A percentile compares a stretch with the other conserved stretches of the same genome.
These are phyloP conservation scores for Aspergillus latus DNA, from an alignment of 2,329 filamentous ascomycete genomes.

Conservation along the genomic window DNA sequence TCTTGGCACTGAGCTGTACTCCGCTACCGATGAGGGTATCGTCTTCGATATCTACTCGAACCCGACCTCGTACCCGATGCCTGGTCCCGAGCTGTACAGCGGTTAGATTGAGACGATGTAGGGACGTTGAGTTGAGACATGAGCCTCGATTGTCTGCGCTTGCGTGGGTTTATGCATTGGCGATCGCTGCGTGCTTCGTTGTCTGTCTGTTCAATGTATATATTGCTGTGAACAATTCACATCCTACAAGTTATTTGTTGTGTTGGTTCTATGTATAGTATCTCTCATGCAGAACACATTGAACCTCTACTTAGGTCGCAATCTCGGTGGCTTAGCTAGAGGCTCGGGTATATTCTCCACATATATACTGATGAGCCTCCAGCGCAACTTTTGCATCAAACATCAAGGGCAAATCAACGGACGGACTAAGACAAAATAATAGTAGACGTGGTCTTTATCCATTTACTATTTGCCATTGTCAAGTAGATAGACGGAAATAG, in stretches of 20 bases:
- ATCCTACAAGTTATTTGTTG: background rate
- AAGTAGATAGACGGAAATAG: background rate
- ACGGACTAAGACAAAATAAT: no score
- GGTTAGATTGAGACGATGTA: background rate
- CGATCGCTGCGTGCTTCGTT: background rate
- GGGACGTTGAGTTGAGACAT: background rate
- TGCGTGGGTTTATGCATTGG: background rate
- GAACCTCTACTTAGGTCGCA: no score
- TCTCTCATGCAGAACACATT: no score
- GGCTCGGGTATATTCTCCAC: no score
- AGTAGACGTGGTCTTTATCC: no score
- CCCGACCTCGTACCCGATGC: slow-evolving; percentile 48
- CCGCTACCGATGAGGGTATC: slow-evolving; percentile 55
- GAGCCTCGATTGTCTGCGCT: background rate
- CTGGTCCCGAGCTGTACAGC: slow-evolving; percentile 44
- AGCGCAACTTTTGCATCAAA: no score
- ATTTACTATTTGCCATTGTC: no score
- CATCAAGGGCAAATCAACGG: no score
- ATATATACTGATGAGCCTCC: no score
- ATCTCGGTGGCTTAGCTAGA: no score
- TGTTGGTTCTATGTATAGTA: no score
- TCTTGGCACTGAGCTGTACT: slow-evolving; percentile 55
- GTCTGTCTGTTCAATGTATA: background rate
- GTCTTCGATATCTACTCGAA: slow-evolving; percentile 56
- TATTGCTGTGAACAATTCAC: background rate